Conservation (phyloP, 176 grass and related monocot species). For the Canna indica region DNA sequence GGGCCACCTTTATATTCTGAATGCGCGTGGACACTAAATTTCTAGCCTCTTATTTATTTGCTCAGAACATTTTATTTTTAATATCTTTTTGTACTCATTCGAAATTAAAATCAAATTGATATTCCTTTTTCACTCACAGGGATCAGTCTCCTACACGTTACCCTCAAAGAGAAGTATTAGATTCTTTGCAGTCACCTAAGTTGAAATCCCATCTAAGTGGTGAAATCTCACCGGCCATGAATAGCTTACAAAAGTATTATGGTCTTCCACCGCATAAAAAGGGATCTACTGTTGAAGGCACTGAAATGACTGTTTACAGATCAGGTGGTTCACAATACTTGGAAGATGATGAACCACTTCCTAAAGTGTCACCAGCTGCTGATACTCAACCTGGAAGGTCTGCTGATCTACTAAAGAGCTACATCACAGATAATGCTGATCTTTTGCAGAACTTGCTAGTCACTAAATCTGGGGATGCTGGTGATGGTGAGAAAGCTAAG, state of each 20-base stretch:
- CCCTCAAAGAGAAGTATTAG: conserved; percentile 14
- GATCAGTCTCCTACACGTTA: conserved; percentile 25
- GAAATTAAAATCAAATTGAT: neutral
- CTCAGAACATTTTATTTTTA: neutral
- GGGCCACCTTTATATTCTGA: too few species aligned
- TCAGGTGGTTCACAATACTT: conserved; percentile 11
- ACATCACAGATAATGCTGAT: conserved; percentile 4
- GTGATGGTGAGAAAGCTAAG: conserved; percentile 25
- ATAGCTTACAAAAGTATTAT: conserved; percentile 56
- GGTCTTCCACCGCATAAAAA: conserved; percentile 29
- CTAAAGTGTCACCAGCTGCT: neutral
- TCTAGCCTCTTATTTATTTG: neutral
- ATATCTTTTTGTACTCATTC: neutral
- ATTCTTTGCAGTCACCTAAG: conserved; percentile 27
- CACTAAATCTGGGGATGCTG: neutral
- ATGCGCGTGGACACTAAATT: too few species aligned
- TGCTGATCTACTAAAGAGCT: conserved; percentile 7
- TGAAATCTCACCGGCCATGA: conserved; percentile 50
- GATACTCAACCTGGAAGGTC: neutral
- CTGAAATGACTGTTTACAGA: conserved; percentile 60
- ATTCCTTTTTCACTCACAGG: conserved; percentile 23
- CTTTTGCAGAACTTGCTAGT: neutral
- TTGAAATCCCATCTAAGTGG: conserved; percentile 18
- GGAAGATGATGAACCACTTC: conserved; percentile 19
- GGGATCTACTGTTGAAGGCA: conserved; percentile 18